These are phyloP conservation scores for Aspergillus persii DNA, from an alignment of 2,329 filamentous ascomycete species.

Conservation along the genomic window DNA sequence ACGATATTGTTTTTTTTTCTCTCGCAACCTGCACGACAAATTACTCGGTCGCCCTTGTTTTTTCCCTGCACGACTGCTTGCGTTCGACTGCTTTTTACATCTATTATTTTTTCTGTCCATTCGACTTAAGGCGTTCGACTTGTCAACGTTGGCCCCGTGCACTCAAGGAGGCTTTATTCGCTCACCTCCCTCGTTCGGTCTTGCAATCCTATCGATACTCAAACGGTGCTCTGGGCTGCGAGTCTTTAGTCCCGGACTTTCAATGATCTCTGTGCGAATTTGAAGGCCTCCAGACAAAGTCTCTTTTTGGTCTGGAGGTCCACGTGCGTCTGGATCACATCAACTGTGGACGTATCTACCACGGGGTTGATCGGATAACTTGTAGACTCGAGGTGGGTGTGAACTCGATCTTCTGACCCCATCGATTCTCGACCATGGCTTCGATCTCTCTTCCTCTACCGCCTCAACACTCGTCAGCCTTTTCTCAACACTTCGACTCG, in stretches of 20 bases:
- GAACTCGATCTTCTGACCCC: slow-evolving; percentile 2
- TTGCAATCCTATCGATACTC: slow-evolving; percentile 1
- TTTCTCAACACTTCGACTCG: slow-evolving; percentile 29
- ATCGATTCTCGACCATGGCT: slow-evolving; percentile 27
- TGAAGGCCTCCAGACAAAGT: slow-evolving; percentile 29
- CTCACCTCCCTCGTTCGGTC: slow-evolving; percentile 3
- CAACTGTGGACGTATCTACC: slow-evolving; percentile 9
- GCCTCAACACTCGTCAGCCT: slow-evolving; percentile 24
- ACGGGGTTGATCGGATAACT: slow-evolving; percentile 7
- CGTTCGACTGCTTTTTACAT: neutral
- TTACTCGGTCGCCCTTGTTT: neutral
- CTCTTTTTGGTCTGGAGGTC: slow-evolving; percentile 29
- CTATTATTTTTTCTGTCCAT: neutral
- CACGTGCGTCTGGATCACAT: slow-evolving; percentile 21
- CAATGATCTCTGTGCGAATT: slow-evolving; percentile 20
- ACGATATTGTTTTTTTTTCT: slow-evolving; percentile 14
- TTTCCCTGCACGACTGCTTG: neutral
- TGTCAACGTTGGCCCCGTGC: neutral
- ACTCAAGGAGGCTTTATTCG: neutral
- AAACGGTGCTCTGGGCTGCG: neutral
- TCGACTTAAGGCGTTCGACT: neutral
- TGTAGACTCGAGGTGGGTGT: slow-evolving; percentile 4
- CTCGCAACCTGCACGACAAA: neutral
- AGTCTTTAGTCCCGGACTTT: slow-evolving; percentile 8
- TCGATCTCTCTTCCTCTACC: slow-evolving; percentile 38